A percentile compares a stretch with the other conserved stretches of the same genome.
These are phyloP conservation scores for Penicillium sp. DNA, from an alignment of 2,329 filamentous ascomycete genomes.

Conservation along the genomic window DNA sequence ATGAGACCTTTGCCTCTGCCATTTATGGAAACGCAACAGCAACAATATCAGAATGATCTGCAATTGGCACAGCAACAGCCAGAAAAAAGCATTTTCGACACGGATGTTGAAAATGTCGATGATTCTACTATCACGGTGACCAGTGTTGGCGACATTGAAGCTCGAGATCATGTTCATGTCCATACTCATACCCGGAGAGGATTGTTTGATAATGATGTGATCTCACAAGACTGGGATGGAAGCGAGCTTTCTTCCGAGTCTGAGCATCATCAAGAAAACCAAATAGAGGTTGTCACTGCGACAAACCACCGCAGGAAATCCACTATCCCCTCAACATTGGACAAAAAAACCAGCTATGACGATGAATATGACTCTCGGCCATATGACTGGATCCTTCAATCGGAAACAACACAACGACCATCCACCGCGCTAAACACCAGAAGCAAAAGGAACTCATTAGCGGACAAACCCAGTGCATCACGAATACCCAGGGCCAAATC, in stretches of 20 bases:
- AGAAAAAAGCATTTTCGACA: slow-evolving; percentile 38
- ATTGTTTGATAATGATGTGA: slow-evolving; percentile 14
- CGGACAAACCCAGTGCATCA: slow-evolving; percentile 23
- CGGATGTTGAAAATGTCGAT: slow-evolving; percentile 41
- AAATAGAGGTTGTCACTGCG: neutral
- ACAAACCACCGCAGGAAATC: slow-evolving; percentile 1
- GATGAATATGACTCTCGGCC: slow-evolving; percentile 12
- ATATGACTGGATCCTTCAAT: slow-evolving; percentile 26
- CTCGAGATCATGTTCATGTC: slow-evolving; percentile 16
- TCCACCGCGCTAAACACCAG: slow-evolving; percentile 1
- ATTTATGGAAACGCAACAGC: neutral
- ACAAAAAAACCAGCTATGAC: slow-evolving; percentile 19
- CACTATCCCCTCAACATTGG: slow-evolving; percentile 18
- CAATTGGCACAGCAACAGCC: slow-evolving; percentile 15
- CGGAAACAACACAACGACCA: slow-evolving; percentile 23
- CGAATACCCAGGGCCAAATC: slow-evolving; percentile 26
- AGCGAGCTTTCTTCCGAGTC: slow-evolving; percentile 14
- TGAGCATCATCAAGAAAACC: slow-evolving; percentile 3
- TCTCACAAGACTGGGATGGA: slow-evolving; percentile 15
- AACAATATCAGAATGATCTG: slow-evolving; percentile 9
- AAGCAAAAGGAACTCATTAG: slow-evolving; percentile 35
- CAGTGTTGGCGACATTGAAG: slow-evolving; percentile 35
- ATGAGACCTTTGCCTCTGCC: slow-evolving; percentile 14
- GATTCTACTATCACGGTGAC: slow-evolving; percentile 39
- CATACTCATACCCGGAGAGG: neutral